phyloP scores from a whole-genome alignment of 179 eudicot genomes.

The Corrigiola litoralis region DNA sequence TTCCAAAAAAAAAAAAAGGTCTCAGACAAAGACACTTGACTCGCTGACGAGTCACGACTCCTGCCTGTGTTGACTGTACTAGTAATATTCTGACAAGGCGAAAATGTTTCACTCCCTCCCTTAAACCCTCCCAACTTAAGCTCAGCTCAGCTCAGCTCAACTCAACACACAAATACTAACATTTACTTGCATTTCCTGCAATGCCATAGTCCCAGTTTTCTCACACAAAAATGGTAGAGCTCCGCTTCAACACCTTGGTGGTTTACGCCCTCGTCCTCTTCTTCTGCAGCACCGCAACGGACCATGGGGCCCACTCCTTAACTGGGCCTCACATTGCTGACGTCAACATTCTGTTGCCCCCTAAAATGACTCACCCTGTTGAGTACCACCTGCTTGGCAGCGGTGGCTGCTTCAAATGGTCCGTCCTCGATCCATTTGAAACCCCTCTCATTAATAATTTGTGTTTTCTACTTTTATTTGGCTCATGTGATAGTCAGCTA shows the following conservation, averaged over 20 bases:
- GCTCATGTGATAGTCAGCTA: neutral
- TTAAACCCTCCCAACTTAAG: no score
- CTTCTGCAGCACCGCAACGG: neutral
- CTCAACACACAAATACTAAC: no score
- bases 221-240: no score
- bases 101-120: no score
- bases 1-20: no score
- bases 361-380: constrained; percentile 73
- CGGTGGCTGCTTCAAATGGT: constrained; percentile 93
- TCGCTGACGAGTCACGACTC: no score
- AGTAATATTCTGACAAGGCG: no score
- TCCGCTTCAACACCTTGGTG: neutral
- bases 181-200: no score
- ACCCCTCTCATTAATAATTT: neutral
- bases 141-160: no score
- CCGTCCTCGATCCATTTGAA: neutral
- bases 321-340: constrained; percentile 85
- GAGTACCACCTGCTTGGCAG: constrained; percentile 74
- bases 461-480: neutral
- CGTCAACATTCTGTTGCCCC: constrained; percentile 79
- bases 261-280: neutral
- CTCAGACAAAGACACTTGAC: no score
- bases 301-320: neutral
- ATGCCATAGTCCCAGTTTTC: no score
- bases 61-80: no score